Evolutionary conservation across 2,329 filamentous ascomycete genomes (phyloP).

Genomic region (Diaporthe ilicicola): DNA sequence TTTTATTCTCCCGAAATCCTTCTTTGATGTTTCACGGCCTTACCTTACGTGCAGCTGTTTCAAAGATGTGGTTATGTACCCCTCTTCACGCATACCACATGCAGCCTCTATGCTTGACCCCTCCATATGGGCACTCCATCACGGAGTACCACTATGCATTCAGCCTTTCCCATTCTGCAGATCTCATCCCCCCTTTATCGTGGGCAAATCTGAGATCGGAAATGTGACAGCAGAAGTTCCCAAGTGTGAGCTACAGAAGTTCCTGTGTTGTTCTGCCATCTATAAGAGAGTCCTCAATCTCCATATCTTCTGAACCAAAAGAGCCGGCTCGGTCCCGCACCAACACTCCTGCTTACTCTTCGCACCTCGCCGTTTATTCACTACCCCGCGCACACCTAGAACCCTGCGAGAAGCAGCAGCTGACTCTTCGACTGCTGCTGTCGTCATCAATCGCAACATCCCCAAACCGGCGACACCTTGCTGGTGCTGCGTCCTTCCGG

Average conservation of each 20-base stretch:
- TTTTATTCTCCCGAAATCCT: not conserved
- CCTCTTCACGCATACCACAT: not conserved
- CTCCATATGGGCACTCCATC: not conserved
- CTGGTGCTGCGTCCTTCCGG: not conserved
- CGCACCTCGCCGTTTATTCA: not conserved
- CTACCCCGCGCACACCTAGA: not conserved
- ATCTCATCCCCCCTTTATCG: not conserved
- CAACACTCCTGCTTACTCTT: slow-evolving; percentile 4
- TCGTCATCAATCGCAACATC: slow-evolving; percentile 4
- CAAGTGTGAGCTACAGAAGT: not conserved
- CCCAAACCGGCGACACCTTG: not conserved
- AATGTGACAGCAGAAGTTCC: not conserved
- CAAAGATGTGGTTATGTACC: not conserved
- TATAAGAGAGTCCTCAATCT: slow-evolving; percentile 7
- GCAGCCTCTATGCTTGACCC: not conserved
- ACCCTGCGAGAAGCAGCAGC: slow-evolving; percentile 12
- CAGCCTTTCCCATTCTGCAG: not conserved
- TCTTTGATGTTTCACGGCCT: not conserved
- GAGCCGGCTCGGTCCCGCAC: not conserved
- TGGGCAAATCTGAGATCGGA: not conserved
- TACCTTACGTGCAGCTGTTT: not conserved
- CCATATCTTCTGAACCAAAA: not conserved
- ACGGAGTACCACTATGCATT: not conserved
- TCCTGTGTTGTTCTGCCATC: not conserved
- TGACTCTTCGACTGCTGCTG: not conserved